A percentile compares a stretch with the other conserved stretches of the same genome.
Conservation (phyloP, 371 early-diverging fungal species). For the Mortierella sp. region DNA sequence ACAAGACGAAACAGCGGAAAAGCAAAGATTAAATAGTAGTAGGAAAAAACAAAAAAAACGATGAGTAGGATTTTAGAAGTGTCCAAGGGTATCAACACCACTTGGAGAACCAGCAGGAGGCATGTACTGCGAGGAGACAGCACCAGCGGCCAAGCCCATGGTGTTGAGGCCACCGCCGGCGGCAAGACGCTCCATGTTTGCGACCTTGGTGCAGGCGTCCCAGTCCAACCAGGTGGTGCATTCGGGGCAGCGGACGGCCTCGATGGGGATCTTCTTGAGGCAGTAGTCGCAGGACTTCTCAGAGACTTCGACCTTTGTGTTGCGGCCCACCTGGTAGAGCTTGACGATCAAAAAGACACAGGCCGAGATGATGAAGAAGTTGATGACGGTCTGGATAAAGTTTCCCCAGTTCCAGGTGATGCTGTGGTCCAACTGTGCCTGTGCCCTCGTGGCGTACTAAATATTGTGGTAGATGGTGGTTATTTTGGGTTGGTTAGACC, state of each 20-base stretch:
- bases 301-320: slow-evolving; percentile 19
- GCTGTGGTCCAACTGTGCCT: slow-evolving; percentile 17
- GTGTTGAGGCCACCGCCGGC: slow-evolving; percentile 6
- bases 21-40: neutral
- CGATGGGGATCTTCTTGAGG: slow-evolving; percentile 25
- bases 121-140: neutral
- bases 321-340: slow-evolving; percentile 35
- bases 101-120: neutral
- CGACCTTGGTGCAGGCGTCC: slow-evolving; percentile 41
- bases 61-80: neutral
- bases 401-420: slow-evolving; percentile 58
- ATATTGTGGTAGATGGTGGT: neutral
- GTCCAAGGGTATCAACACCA: neutral
- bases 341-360: slow-evolving; percentile 47
- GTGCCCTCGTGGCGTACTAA: slow-evolving; percentile 19
- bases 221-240: slow-evolving; percentile 56
- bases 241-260: slow-evolving; percentile 38
- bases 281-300: slow-evolving; percentile 49
- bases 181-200: slow-evolving; percentile 23
- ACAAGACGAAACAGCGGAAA: no score
- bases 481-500: neutral
- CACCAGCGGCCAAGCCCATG: neutral
- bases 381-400: slow-evolving; percentile 54
- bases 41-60: neutral
- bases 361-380: slow-evolving; percentile 44